phyloP scores from a whole-genome alignment of 495 filamentous ascomycete genomes.

The Trichoderma parareesei region DNA sequence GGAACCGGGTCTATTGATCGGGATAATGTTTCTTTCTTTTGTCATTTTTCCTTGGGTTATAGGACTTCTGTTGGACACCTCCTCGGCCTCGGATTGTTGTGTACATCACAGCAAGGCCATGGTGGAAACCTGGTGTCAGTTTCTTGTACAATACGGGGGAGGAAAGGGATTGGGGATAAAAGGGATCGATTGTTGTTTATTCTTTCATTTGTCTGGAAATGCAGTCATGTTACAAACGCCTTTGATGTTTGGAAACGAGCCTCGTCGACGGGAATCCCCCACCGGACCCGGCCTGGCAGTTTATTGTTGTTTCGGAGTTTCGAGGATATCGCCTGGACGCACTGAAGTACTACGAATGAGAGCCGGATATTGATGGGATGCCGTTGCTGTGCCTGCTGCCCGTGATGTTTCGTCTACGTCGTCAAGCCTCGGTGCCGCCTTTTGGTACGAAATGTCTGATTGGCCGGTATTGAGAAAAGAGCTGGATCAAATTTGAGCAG shows the following conservation, averaged over 20 bases:
- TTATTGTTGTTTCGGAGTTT: slow-evolving; percentile 1
- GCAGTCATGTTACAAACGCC: background rate
- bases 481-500: too few species aligned
- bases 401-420: background rate
- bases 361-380: background rate
- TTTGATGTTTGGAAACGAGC: slow-evolving; percentile 7
- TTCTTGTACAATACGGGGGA: slow-evolving; percentile 8
- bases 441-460: background rate
- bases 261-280: background rate
- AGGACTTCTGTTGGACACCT: slow-evolving; percentile 3
- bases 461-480: background rate
- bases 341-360: slow-evolving; percentile 4
- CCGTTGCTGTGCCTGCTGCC: too few species aligned
- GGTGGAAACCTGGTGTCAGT: slow-evolving; percentile 2
- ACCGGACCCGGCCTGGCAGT: background rate
- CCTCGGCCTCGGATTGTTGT: background rate
- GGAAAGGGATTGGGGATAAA: background rate
- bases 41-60: background rate
- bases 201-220: slow-evolving; percentile 12
- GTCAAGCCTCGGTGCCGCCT: background rate
- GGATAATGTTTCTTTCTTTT: slow-evolving; percentile 3
- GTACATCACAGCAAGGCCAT: slow-evolving; percentile 2
- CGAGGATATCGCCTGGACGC: background rate
- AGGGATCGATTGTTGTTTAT: slow-evolving; percentile 7
- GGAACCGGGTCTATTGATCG: slow-evolving; percentile 5